Conservation (phyloP, 768 basidiomycete species). For the Lentinula detonsa region DNA sequence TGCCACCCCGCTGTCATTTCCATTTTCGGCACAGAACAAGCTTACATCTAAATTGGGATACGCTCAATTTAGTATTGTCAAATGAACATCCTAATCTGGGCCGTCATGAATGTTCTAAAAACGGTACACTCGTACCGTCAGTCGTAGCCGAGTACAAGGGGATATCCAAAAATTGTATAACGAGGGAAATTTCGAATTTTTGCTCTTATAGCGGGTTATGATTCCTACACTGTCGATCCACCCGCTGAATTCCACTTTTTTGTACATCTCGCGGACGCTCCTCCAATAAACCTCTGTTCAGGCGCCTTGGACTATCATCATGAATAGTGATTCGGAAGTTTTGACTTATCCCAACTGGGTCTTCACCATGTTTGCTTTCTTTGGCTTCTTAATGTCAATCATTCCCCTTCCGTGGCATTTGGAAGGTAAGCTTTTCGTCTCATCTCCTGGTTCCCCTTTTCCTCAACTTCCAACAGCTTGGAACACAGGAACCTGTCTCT, state of each 20-base stretch:
- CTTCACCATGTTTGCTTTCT: slow-evolving; percentile 45
- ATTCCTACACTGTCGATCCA: slow-evolving; percentile 1
- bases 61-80: slow-evolving; percentile 11
- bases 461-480: slow-evolving; percentile 22
- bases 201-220: slow-evolving; percentile 29
- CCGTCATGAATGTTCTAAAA: slow-evolving; percentile 2
- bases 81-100: slow-evolving; percentile 19
- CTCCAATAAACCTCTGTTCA: neutral
- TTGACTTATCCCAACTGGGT: slow-evolving; percentile 36
- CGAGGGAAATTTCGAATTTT: slow-evolving; percentile 24
- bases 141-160: slow-evolving; percentile 32
- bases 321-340: neutral
- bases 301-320: neutral
- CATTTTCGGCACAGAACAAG: slow-evolving; percentile 26
- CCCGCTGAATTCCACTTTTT: slow-evolving; percentile 21
- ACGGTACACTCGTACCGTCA: neutral
- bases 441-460: neutral
- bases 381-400: slow-evolving; percentile 48
- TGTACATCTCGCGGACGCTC: slow-evolving; percentile 22
- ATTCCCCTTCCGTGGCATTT: slow-evolving; percentile 69
- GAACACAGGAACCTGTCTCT: slow-evolving; percentile 51
- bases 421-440: slow-evolving; percentile 34
- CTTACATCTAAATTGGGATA: slow-evolving; percentile 25
- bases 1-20: neutral
- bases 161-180: slow-evolving; percentile 35